Percentiles rank a stretch among this genome's conserved stretches.
These are phyloP conservation scores for Exophiala alcalophila DNA, from an alignment of 2,329 filamentous ascomycete genomes.

Conservation along the genomic window DNA sequence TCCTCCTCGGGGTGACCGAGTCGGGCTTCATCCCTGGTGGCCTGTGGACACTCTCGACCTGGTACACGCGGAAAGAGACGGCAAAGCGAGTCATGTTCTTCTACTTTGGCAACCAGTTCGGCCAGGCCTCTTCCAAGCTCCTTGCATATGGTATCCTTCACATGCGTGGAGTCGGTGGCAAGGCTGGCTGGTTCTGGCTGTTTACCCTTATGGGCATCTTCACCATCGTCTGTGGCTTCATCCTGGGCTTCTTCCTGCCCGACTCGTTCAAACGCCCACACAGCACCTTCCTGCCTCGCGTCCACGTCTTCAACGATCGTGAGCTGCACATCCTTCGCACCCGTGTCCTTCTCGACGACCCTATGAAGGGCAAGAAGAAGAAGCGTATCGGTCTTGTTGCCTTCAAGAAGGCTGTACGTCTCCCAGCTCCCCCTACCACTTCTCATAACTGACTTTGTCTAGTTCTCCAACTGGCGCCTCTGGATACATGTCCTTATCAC, in stretches of 20 bases:
- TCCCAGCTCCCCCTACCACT: slow-evolving; percentile 35
- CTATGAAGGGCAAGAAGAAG: slow-evolving; percentile 43
- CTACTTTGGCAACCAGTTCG: slow-evolving; percentile 56
- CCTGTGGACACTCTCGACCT: slow-evolving; percentile 52
- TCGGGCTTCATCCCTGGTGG: slow-evolving; percentile 56
- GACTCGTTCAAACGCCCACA: slow-evolving; percentile 47
- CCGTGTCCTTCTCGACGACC: slow-evolving; percentile 46
- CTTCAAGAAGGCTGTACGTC: slow-evolving; percentile 42
- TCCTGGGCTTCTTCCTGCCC: slow-evolving; percentile 46
- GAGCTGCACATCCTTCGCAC: slow-evolving; percentile 43
- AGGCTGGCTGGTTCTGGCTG: slow-evolving; percentile 58
- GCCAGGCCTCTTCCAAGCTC: slow-evolving; percentile 42
- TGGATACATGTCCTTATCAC: slow-evolving; percentile 54
- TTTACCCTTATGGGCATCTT: slow-evolving; percentile 55
- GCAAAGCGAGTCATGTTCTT: slow-evolving; percentile 55
- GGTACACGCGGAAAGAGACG: slow-evolving; percentile 54
- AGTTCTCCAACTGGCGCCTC: slow-evolving; percentile 53
- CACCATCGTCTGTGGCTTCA: slow-evolving; percentile 43
- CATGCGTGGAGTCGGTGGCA: slow-evolving; percentile 48
- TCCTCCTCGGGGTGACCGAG: slow-evolving; percentile 54
- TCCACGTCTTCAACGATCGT: slow-evolving; percentile 40
- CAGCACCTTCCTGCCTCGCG: slow-evolving; percentile 41
- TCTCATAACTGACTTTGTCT: background rate
- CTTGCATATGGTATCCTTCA: slow-evolving; percentile 46
- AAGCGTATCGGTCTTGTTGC: slow-evolving; percentile 45